Evolutionary conservation across 495 filamentous ascomycete species (phyloP).

Genomic region (Pyronema omphalodes): DNA sequence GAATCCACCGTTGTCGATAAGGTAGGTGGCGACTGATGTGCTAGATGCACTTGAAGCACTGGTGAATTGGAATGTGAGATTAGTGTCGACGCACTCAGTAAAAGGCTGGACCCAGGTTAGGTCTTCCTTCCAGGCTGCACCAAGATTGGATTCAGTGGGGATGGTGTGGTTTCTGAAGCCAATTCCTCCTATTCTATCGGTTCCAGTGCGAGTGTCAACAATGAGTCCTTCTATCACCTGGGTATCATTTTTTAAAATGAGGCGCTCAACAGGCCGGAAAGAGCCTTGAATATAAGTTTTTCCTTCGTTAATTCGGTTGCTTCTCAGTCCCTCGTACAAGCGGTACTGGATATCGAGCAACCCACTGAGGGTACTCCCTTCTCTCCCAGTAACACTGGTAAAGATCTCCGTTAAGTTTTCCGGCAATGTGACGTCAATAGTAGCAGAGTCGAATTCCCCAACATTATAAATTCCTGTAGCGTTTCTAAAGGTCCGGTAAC

Average conservation of each 20-base stretch:
- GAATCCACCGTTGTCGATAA: slow-evolving; percentile 29
- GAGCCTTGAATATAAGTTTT: slow-evolving; percentile 6
- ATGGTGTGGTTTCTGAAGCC: slow-evolving; percentile 33
- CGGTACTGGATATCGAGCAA: slow-evolving; percentile 30
- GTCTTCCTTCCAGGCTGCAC: slow-evolving; percentile 29
- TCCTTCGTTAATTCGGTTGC: slow-evolving; percentile 12
- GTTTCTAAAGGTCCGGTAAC: background rate
- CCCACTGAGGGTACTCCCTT: slow-evolving; percentile 24
- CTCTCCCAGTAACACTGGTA: slow-evolving; percentile 18
- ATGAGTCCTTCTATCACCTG: slow-evolving; percentile 29
- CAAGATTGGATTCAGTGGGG: slow-evolving; percentile 18
- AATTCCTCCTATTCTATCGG: slow-evolving; percentile 21
- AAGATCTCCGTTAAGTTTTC: slow-evolving; percentile 22
- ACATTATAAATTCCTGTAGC: background rate
- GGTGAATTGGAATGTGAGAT: slow-evolving; percentile 29
- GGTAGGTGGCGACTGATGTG: background rate
- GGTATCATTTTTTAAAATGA: slow-evolving; percentile 24
- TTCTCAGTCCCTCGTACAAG: slow-evolving; percentile 11
- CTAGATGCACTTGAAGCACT: background rate
- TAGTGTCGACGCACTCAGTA: slow-evolving; percentile 29
- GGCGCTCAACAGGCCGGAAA: slow-evolving; percentile 17
- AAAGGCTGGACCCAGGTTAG: slow-evolving; percentile 31
- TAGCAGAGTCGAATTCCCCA: background rate
- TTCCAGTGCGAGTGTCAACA: slow-evolving; percentile 24
- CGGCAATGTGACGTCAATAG: slow-evolving; percentile 17